Percentiles rank a stretch among this genome's conserved stretches.
Conservation (phyloP, 176 grass and related monocot genomes). For the Cenchrus purpureus region DNA sequence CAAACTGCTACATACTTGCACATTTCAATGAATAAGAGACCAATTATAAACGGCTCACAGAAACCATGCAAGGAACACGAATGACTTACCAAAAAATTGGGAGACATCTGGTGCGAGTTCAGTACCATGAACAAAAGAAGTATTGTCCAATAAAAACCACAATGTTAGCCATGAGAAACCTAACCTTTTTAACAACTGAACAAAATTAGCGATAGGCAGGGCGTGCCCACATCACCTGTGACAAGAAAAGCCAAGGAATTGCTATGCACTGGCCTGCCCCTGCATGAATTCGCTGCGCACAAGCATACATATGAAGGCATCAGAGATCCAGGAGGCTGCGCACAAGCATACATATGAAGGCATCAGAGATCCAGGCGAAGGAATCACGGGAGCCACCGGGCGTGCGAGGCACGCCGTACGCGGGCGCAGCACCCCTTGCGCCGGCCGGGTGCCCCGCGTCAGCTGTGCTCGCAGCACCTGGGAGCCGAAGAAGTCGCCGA, state of each 20-base stretch:
- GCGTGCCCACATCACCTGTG: slow-evolving; percentile 61
- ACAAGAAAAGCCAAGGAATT: slow-evolving; percentile 91
- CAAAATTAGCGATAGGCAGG: background rate
- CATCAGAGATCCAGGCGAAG: no score
- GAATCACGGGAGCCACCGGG: no score
- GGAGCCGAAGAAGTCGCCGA: no score
- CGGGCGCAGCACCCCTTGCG: no score
- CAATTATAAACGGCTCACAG: background rate
- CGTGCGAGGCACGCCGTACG: no score
- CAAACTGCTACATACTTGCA: background rate
- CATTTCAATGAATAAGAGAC: slow-evolving; percentile 13
- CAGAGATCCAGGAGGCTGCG: background rate
- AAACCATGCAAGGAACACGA: background rate
- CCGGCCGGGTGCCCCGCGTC: no score
- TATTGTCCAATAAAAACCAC: slow-evolving; percentile 49
- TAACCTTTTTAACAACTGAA: slow-evolving; percentile 14
- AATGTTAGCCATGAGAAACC: slow-evolving; percentile 20
- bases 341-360: no score
- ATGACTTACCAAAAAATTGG: slow-evolving; percentile 76
- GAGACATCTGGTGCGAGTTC: slow-evolving; percentile 94
- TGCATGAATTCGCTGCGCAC: slow-evolving; percentile 68
- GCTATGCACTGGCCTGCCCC: slow-evolving; percentile 76
- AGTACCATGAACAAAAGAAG: slow-evolving; percentile 94
- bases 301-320: slow-evolving; percentile 14
- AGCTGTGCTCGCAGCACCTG: no score